Conservation (phyloP, 345 rosid genomes). For the Theobroma cacao region DNA sequence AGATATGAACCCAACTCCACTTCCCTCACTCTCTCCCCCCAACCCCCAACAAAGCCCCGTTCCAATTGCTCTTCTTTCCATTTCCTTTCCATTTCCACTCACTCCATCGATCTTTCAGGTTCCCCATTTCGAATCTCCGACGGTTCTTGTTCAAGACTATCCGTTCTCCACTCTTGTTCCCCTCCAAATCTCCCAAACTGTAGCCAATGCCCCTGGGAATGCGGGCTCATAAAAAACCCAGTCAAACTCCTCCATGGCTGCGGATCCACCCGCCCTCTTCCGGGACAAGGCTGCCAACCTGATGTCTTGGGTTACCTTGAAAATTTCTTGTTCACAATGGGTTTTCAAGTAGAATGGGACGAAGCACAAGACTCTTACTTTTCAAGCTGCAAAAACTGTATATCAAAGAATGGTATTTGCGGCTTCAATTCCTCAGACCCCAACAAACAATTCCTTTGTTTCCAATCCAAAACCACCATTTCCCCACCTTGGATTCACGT, state of each 20-base stretch:
- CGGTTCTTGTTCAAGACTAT: conserved; percentile 74
- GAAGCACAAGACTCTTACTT: conserved; percentile 64
- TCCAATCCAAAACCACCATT: conserved; percentile 33
- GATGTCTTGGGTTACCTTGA: conserved; percentile 54
- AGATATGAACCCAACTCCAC: conserved; percentile 44
- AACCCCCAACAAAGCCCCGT: background rate
- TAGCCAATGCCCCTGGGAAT: conserved; percentile 61
- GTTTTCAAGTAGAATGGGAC: conserved; percentile 72
- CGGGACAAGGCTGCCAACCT: conserved; percentile 63
- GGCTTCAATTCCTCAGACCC: conserved; percentile 76
- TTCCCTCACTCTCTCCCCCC: conserved; percentile 53
- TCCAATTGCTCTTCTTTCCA: conserved; percentile 30
- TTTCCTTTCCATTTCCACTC: conserved; percentile 36
- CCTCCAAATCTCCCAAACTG: conserved; percentile 51
- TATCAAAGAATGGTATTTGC: conserved; percentile 50
- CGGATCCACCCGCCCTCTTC: conserved; percentile 32
- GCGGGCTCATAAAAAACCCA: conserved; percentile 55
- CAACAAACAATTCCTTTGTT: conserved; percentile 49
- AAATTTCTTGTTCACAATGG: conserved; percentile 38
- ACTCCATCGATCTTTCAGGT: conserved; percentile 53
- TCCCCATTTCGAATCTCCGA: conserved; percentile 73
- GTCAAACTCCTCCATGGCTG: conserved; percentile 59
- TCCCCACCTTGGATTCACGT: conserved; percentile 36
- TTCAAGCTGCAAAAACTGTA: conserved; percentile 49
- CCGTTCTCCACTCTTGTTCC: conserved; percentile 57